These are phyloP conservation scores for Raphidocelis subcapitata DNA, from an alignment of 139 green algal species.

Conservation along the genomic window DNA sequence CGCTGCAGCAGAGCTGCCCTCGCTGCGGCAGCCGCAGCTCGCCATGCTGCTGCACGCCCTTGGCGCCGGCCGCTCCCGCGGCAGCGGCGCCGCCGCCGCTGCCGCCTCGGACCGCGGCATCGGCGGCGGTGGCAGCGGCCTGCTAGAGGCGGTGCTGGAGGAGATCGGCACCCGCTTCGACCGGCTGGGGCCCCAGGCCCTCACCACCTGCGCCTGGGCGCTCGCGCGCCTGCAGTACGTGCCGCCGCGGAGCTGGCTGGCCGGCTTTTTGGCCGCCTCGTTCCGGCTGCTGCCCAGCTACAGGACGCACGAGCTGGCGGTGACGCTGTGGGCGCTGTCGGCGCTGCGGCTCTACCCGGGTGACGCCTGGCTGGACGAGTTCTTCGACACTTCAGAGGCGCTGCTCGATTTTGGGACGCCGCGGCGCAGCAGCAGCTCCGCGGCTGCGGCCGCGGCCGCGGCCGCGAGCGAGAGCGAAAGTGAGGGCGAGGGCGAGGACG, in stretches of 20 bases:
- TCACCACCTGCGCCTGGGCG: slow-evolving; percentile 12
- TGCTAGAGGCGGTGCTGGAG: slow-evolving; percentile 1
- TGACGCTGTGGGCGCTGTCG: slow-evolving; percentile 22
- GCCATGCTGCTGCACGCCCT: background rate
- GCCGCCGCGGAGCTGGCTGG: slow-evolving; percentile 13
- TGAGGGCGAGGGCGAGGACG: no score
- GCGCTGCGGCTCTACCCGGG: slow-evolving; percentile 11
- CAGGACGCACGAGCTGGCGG: background rate
- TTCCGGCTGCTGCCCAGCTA: slow-evolving; percentile 21
- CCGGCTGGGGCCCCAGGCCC: slow-evolving; percentile 10
- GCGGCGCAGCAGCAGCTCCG: no score
- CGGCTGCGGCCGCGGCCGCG: no score
- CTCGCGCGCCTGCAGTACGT: slow-evolving; percentile 7
- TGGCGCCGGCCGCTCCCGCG: background rate
- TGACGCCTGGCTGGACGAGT: slow-evolving; percentile 33
- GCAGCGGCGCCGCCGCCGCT: no score
- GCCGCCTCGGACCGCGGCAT: background rate
- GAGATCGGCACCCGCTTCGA: slow-evolving; percentile 9
- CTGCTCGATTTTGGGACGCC: no score
- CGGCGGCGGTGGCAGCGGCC: no score
- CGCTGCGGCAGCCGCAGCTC: background rate
- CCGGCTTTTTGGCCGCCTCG: slow-evolving; percentile 3
- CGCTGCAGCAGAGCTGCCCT: no score
- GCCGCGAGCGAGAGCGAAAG: no score
- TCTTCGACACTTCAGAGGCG: slow-evolving; percentile 24